phyloP scores from a whole-genome alignment of 495 filamentous ascomycete genomes.

The Symbiotaphrina buchneri region DNA sequence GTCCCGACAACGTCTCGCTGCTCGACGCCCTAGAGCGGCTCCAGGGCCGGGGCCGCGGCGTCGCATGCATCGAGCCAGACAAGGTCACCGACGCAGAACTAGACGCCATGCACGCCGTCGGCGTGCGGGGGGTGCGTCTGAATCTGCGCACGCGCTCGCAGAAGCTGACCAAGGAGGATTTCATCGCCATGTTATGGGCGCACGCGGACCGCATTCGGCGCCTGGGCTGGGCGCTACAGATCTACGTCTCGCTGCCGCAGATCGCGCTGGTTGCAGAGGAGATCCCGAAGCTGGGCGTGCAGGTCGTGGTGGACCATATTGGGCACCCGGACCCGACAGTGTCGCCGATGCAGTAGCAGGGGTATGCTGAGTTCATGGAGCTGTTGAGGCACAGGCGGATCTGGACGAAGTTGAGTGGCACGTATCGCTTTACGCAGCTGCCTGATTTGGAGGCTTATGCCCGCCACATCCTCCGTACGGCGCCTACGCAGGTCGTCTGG shows the following conservation, averaged over 20 bases:
- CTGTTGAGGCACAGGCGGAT: too few species aligned
- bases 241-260: background rate
- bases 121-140: slow-evolving; percentile 1
- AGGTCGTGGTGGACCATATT: slow-evolving; percentile 2
- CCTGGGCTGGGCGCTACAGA: slow-evolving; percentile 2
- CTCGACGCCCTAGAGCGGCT: background rate
- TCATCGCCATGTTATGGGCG: background rate
- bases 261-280: background rate
- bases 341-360: too few species aligned
- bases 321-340: too few species aligned
- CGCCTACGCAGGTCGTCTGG: too few species aligned
- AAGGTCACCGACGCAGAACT: slow-evolving; percentile 2
- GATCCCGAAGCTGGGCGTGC: background rate
- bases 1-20: slow-evolving; percentile 1
- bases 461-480: too few species aligned
- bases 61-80: slow-evolving; percentile 2
- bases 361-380: too few species aligned
- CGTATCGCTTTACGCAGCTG: too few species aligned
- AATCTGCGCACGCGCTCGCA: slow-evolving; percentile 1
- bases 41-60: background rate
- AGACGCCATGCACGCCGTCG: slow-evolving; percentile 1
- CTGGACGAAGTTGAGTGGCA: too few species aligned
- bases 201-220: background rate
- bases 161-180: background rate
- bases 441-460: too few species aligned